Conservation (phyloP, 169 alveolate genomes). For the Plasmodium berghei region DNA sequence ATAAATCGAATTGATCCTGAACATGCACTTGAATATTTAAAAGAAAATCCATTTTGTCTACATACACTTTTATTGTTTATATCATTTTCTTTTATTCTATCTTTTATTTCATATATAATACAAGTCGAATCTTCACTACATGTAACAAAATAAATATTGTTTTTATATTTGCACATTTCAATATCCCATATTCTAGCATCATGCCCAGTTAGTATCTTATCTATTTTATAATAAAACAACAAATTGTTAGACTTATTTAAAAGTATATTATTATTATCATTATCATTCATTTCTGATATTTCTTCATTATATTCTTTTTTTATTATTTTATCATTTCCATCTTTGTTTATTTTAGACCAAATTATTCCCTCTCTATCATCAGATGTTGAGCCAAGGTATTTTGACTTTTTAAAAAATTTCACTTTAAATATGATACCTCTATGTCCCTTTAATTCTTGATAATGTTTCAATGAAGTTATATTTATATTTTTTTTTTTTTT, state of each 20-base stretch:
- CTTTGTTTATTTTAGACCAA: constrained; percentile 18
- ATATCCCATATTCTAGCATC: constrained; percentile 73
- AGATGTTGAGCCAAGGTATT: constrained; percentile 55
- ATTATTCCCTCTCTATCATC: constrained; percentile 74
- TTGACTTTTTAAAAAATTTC: constrained; percentile 44
- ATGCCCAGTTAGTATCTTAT: constrained; percentile 45
- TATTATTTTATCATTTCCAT: not conserved
- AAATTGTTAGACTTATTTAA: no score
- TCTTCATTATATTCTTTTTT: not conserved
- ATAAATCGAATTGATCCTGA: constrained; percentile 34
- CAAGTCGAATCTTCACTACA: constrained; percentile 73
- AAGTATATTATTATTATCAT: not conserved
- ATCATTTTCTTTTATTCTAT: not conserved
- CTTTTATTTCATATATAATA: constrained; percentile 15
- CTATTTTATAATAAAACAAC: not conserved
- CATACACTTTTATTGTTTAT: constrained; percentile 9
- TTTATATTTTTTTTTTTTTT: constrained; percentile 7
- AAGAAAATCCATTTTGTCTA: constrained; percentile 12
- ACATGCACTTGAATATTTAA: constrained; percentile 40
- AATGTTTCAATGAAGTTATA: not conserved
- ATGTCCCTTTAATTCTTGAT: constrained; percentile 55
- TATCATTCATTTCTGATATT: not conserved
- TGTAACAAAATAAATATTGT: constrained; percentile 33
- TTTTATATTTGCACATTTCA: constrained; percentile 36
- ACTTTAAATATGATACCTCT: constrained; percentile 73